Conservation (phyloP, 768 basidiomycete genomes). For the Tulasnella sp. region DNA sequence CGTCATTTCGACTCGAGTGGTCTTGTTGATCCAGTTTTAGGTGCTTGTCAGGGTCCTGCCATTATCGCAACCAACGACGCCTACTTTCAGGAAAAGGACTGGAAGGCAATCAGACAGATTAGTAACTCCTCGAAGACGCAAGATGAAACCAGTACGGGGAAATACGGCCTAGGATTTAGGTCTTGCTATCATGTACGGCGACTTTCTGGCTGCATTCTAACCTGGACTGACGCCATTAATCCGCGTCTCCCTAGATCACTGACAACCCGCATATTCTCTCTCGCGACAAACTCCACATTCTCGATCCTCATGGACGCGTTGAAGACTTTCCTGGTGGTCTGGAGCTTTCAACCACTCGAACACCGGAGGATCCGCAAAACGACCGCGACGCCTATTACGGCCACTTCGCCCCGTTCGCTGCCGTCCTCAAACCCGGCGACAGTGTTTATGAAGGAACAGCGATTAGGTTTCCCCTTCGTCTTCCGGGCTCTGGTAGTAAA, state of each 20-base stretch:
- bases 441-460: conserved; percentile 35
- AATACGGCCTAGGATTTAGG: conserved; percentile 4
- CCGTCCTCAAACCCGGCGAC: neutral
- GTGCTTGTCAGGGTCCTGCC: conserved; percentile 3
- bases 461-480: conserved; percentile 44
- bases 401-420: conserved; percentile 2
- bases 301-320: conserved; percentile 12
- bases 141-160: conserved; percentile 10
- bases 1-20: neutral
- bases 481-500: conserved; percentile 30
- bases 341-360: neutral
- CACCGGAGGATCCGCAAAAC: neutral
- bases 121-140: neutral
- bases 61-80: neutral
- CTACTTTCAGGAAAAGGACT: neutral
- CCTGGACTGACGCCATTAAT: neutral
- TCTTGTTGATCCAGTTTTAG: neutral
- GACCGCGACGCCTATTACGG: neutral
- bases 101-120: neutral
- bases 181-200: conserved; percentile 1
- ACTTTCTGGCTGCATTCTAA: neutral
- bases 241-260: neutral
- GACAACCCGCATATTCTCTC: conserved; percentile 11
- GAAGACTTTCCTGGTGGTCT: neutral
- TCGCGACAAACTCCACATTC: neutral